Percentiles rank a stretch among this genome's conserved stretches.
These are phyloP conservation scores for Fusarium incarnatum DNA, from an alignment of 2,329 filamentous ascomycete genomes.

Conservation along the genomic window DNA sequence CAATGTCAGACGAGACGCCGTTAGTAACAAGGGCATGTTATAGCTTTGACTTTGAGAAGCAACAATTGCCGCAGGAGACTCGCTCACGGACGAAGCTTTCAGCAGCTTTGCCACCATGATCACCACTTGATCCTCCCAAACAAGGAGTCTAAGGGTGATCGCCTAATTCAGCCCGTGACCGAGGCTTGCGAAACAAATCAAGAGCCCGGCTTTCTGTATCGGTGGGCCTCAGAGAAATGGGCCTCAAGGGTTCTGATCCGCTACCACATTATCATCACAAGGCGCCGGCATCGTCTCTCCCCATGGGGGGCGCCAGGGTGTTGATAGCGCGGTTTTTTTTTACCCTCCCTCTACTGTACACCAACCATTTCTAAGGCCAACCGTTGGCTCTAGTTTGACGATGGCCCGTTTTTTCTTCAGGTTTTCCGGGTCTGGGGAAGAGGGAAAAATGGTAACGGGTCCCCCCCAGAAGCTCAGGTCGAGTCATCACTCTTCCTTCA, in stretches of 20 bases:
- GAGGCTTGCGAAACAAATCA: neutral
- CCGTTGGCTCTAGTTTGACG: conserved; percentile 10
- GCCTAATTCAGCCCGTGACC: conserved; percentile 13
- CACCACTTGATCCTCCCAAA: conserved; percentile 6
- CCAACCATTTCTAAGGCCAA: conserved; percentile 10
- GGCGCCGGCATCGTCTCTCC: conserved; percentile 9
- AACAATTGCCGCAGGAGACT: conserved; percentile 12
- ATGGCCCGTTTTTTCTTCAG: conserved; percentile 18
- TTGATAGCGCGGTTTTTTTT: conserved; percentile 10
- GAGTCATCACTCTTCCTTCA: conserved; percentile 5
- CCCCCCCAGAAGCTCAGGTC: neutral
- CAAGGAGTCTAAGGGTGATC: conserved; percentile 9
- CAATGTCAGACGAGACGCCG: conserved; percentile 14
- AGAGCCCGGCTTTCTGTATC: neutral
- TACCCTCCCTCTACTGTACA: neutral
- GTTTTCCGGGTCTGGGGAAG: conserved; percentile 19
- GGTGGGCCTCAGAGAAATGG: conserved; percentile 12
- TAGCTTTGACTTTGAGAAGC: neutral
- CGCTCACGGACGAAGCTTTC: neutral
- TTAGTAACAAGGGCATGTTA: neutral
- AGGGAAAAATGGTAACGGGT: conserved; percentile 16
- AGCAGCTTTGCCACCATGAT: conserved; percentile 16
- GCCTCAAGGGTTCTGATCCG: conserved; percentile 1
- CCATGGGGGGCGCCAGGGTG: conserved; percentile 28
- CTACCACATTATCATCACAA: conserved; percentile 22